Base-by-base conservation (phyloP, 768 basidiomycete species). In the Lentinula lateritia region DNA sequence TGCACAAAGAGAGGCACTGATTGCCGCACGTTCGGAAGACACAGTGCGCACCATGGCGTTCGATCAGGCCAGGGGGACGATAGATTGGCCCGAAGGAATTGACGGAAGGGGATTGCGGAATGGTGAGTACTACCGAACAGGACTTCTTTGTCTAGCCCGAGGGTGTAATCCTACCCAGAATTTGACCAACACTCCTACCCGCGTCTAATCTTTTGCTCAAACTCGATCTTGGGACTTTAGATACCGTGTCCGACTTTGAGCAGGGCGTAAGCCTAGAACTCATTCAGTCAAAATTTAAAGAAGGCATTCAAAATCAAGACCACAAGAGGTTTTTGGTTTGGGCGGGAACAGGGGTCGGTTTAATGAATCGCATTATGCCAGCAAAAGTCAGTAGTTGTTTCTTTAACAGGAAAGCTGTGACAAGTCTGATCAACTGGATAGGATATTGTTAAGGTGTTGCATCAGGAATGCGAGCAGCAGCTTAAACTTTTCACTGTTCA, bases 331-430 rank as follows among this genome's bases (percentile, higher is more conserved):
- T 84, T 62, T 71, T 88, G 2, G 79, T 85, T 12, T 92, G 90
- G 90, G 83, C 87, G 13, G 90, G 89, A 46, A 78, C 82, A 43
- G 83, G 87, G 15, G 81, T 89, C 32, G 85, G 80, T 12, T 73
- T 84, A 53, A 81, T 89, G 73, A 74, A 76, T 20, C 72, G 75
- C 52, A 75, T 80, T 64, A 74, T 73, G 58, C 64, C 71, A 3
- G 78, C 76, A 13, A 71, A 71, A 70, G 80, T 81, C 36, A 55
- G 76, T 32, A 28, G 28, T 28, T 28, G 39, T 34, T 34, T 16
- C 28, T 16, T 46, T 20, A 45, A 42, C 18, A 38, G 52, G 67
- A 57, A 66, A 73, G 23, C 71, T 28, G 1, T 38, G 23, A 15
- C 42, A 15, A 39, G 8, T 48, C 36, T 34, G 46, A 6, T 7